Percentiles rank a stretch among this genome's conserved stretches.
These are phyloP conservation scores for Limonium bicolor DNA, from an alignment of 148 eudicot genomes.

Conservation along the genomic window DNA sequence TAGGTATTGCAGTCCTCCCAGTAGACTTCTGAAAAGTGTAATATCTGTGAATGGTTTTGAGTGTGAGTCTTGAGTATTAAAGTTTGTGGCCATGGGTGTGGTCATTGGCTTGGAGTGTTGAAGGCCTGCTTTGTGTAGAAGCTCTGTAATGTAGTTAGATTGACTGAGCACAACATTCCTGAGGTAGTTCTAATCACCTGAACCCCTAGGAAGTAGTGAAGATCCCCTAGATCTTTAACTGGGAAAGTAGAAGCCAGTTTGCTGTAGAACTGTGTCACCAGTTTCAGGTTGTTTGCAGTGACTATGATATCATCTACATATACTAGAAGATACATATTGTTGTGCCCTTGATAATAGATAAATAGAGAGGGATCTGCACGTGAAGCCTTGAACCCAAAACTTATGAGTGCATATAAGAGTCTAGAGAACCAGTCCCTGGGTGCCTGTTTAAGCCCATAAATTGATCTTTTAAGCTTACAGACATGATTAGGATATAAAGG, in stretches of 20 bases:
- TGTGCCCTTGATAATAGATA: neutral
- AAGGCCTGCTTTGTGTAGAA: neutral
- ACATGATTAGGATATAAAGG: neutral
- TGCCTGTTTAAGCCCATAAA: conserved; percentile 1
- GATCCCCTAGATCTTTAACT: neutral
- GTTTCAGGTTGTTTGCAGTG: neutral
- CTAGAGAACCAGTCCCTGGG: conserved; percentile 3
- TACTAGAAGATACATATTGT: neutral
- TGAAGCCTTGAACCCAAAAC: neutral
- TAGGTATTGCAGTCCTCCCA: too few species aligned
- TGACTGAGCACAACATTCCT: neutral
- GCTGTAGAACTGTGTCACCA: neutral
- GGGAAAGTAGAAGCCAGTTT: neutral
- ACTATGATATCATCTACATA: neutral
- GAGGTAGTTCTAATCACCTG: neutral
- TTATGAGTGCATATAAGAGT: neutral
- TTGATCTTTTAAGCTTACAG: neutral
- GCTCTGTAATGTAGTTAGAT: neutral
- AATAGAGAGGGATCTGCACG: neutral
- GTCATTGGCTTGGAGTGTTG: neutral
- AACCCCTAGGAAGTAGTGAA: neutral
- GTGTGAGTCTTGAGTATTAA: too few species aligned
- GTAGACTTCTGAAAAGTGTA: too few species aligned
- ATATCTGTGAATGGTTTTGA: too few species aligned
- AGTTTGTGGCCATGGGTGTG: neutral